Conservation (phyloP, 148 eudicot species). For the Heliamphora exappendiculata region DNA sequence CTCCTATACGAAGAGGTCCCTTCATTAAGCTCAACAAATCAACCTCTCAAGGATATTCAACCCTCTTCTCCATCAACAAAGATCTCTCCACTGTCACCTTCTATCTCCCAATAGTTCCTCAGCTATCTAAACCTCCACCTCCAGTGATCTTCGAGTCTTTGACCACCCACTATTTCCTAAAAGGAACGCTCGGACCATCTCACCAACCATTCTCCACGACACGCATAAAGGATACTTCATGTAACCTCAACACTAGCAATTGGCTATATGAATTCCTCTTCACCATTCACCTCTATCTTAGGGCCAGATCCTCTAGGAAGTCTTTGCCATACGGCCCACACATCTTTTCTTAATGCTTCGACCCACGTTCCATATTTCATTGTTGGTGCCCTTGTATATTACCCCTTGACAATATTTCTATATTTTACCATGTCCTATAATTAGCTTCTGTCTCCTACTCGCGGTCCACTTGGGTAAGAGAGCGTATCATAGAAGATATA, state of each 20-base stretch:
- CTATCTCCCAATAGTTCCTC: no score
- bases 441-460: background rate
- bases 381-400: no score
- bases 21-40: no score
- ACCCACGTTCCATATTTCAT: background rate
- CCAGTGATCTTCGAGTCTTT: no score
- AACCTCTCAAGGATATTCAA: no score
- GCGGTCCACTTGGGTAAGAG: background rate
- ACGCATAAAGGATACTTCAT: background rate
- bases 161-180: background rate
- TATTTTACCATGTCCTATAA: background rate
- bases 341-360: background rate
- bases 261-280: background rate
- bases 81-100: no score
- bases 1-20: no score
- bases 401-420: background rate
- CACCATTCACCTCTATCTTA: background rate
- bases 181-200: no score
- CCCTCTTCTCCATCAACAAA: no score
- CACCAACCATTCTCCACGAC: background rate
- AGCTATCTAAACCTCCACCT: no score
- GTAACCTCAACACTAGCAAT: background rate
- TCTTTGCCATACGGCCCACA: background rate
- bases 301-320: background rate
- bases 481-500: background rate